Percentiles rank a stretch among this genome's conserved stretches.
Evolutionary conservation across 257 asterid genomes (phyloP).

Genomic region (Ballota nigra): DNA sequence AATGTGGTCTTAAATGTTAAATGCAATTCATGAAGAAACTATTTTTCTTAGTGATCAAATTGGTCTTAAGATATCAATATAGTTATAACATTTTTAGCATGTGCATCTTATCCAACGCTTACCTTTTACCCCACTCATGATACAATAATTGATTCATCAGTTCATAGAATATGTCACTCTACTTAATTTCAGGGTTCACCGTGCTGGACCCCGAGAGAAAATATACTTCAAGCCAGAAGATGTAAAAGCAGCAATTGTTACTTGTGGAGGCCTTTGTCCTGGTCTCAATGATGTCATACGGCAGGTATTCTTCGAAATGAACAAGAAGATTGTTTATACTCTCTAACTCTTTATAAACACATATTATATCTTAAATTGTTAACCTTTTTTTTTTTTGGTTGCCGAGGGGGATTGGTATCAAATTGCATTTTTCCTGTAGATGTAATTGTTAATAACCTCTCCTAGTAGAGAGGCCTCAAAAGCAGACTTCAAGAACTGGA

Average conservation of each 20-base stretch:
- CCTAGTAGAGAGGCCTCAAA: too few relatives aligned
- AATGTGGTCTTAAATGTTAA: too few relatives aligned
- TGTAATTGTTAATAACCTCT: too few relatives aligned
- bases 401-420: too few relatives aligned
- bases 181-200: conserved; percentile 74
- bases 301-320: conserved; percentile 47
- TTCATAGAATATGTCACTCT: conserved; percentile 1
- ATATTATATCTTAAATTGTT: too few relatives aligned
- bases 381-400: too few relatives aligned
- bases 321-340: neutral
- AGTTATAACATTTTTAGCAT: neutral
- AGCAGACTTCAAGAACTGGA: too few relatives aligned
- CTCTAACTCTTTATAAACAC: too few relatives aligned
- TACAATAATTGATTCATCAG: neutral
- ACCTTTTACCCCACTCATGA: neutral
- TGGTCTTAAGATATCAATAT: neutral
- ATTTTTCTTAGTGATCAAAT: neutral
- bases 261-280: conserved; percentile 99
- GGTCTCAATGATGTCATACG: conserved; percentile 95
- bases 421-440: too few relatives aligned
- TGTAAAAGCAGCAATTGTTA: conserved; percentile 90
- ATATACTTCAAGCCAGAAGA: conserved; percentile 85
- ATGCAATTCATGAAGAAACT: neutral
- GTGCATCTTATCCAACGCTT: neutral
- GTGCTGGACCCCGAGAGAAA: conserved; percentile 95